phyloP scores from a whole-genome alignment of 2,329 filamentous ascomycete genomes.

The Gremmenia infestans region DNA sequence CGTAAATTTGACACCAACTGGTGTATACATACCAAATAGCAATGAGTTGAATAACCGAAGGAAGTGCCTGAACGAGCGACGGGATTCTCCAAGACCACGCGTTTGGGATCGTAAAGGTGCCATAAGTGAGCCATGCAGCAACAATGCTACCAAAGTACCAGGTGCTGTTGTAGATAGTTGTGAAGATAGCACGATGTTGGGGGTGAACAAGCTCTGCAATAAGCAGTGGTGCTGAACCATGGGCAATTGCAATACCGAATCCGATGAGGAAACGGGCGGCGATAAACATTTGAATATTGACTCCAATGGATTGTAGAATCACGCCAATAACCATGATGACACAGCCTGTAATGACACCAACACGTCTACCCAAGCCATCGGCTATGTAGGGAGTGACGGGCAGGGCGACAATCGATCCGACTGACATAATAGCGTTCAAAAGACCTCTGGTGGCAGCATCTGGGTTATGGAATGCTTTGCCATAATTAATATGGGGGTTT shows the following conservation, averaged over 20 bases:
- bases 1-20: too few relatives aligned
- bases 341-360: slow-evolving; percentile 43
- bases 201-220: slow-evolving; percentile 44
- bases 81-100: slow-evolving; percentile 33
- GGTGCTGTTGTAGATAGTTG: slow-evolving; percentile 42
- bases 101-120: slow-evolving; percentile 35
- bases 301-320: slow-evolving; percentile 36
- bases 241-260: slow-evolving; percentile 32
- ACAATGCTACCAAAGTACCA: slow-evolving; percentile 42
- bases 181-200: slow-evolving; percentile 43
- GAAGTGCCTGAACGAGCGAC: slow-evolving; percentile 29
- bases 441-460: slow-evolving; percentile 36
- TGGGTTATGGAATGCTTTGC: slow-evolving; percentile 34
- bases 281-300: slow-evolving; percentile 40
- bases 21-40: slow-evolving; percentile 22
- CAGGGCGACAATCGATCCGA: slow-evolving; percentile 43
- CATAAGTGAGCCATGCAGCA: slow-evolving; percentile 43
- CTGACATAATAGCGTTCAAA: slow-evolving; percentile 43
- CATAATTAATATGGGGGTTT: slow-evolving; percentile 26
- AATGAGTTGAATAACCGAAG: slow-evolving; percentile 25
- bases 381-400: slow-evolving; percentile 44
- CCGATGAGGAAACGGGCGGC: slow-evolving; percentile 36
- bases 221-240: slow-evolving; percentile 30
- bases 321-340: slow-evolving; percentile 42
- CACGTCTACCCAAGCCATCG: slow-evolving; percentile 42